Percentiles rank a stretch among this genome's conserved stretches.
Evolutionary conservation across 1,284 basidiomycete genomes (phyloP).

Genomic region (Boletus semigastroideus): DNA sequence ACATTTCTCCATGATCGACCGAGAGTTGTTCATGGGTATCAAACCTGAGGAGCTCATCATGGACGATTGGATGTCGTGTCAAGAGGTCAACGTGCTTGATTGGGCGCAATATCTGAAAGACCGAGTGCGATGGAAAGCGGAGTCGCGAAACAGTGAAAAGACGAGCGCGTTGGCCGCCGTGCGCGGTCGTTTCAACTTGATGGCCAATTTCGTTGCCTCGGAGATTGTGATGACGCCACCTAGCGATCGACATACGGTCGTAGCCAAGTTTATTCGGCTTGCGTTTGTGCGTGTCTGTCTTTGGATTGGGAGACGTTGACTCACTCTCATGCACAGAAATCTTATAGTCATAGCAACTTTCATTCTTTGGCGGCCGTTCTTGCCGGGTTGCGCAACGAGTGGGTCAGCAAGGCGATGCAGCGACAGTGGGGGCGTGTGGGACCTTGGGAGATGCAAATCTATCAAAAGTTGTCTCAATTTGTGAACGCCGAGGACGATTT

Average conservation of each 20-base stretch:
- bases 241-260: constrained; percentile 63
- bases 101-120: constrained; percentile 84
- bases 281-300: constrained; percentile 66
- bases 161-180: constrained; percentile 73
- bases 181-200: constrained; percentile 85
- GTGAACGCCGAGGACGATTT: constrained; percentile 72
- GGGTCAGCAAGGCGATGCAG: constrained; percentile 68
- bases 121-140: constrained; percentile 66
- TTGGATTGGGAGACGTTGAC: constrained; percentile 1
- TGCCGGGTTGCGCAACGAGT: constrained; percentile 72
- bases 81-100: constrained; percentile 72
- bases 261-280: constrained; percentile 82
- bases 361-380: constrained; percentile 82
- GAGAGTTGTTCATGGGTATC: constrained; percentile 80
- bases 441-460: constrained; percentile 74
- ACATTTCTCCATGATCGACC: constrained; percentile 86
- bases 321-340: constrained; percentile 59
- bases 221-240: constrained; percentile 75
- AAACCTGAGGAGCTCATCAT: constrained; percentile 82
- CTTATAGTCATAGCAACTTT: constrained; percentile 79
- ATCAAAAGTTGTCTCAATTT: constrained; percentile 74
- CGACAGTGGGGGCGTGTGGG: constrained; percentile 69
- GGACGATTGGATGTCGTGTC: constrained; percentile 62
- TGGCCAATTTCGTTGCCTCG: constrained; percentile 80
- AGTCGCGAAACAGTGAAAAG: constrained; percentile 54